These are phyloP conservation scores for Coprinopsis cinerea DNA, from an alignment of 768 basidiomycete species.

Conservation along the genomic window DNA sequence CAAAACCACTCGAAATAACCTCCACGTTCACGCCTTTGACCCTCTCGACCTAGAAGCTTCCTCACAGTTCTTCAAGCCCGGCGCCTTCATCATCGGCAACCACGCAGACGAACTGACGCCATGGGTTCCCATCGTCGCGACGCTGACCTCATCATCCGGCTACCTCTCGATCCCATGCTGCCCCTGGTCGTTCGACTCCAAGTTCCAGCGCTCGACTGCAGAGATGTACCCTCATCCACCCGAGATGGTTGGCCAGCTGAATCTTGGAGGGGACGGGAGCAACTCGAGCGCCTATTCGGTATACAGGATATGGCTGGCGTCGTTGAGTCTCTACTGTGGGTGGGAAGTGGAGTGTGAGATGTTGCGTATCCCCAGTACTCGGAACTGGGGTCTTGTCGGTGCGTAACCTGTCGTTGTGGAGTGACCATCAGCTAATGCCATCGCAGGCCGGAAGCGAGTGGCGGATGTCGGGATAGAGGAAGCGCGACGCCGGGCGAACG, in stretches of 20 bases:
- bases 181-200: conserved; percentile 71
- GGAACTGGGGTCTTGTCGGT: conserved; percentile 93
- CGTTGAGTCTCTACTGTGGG: conserved; percentile 64
- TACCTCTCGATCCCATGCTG: conserved; percentile 90
- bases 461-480: conserved; percentile 15
- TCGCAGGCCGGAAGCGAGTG: conserved; percentile 20
- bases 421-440: conserved; percentile 8
- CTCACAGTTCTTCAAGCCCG: conserved; percentile 29
- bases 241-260: conserved; percentile 35
- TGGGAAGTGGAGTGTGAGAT: conserved; percentile 86
- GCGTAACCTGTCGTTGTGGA: conserved; percentile 19
- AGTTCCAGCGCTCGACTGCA: conserved; percentile 48
- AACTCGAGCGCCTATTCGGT: conserved; percentile 67
- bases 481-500: conserved; percentile 38
- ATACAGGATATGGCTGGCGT: conserved; percentile 86
- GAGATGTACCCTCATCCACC: conserved; percentile 21
- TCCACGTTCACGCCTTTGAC: conserved; percentile 69
- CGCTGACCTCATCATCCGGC: conserved; percentile 52
- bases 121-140: conserved; percentile 83
- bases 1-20: conserved; percentile 44
- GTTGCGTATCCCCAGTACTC: conserved; percentile 86
- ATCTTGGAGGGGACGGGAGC: conserved; percentile 57
- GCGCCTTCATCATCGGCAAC: conserved; percentile 83
- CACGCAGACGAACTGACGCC: conserved; percentile 97
- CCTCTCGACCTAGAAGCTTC: conserved; percentile 33